Conservation (phyloP, 2,329 filamentous ascomycete genomes). For the Hirsutella rhossiliensis region DNA sequence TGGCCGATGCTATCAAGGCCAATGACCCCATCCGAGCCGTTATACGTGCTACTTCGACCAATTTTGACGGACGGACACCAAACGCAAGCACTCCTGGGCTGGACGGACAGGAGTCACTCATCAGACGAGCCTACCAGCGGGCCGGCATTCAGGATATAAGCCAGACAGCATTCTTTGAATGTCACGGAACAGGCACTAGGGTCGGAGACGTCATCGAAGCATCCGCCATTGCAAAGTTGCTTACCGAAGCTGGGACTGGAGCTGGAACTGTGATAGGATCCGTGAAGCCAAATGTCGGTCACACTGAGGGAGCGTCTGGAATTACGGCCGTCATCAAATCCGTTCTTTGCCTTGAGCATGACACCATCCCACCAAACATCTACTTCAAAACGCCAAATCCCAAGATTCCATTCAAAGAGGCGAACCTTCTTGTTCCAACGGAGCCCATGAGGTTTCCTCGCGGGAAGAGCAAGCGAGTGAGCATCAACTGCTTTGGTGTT, state of each 20-base stretch:
- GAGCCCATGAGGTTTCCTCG: slow-evolving; percentile 23
- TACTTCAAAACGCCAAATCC: slow-evolving; percentile 11
- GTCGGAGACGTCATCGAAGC: slow-evolving; percentile 27
- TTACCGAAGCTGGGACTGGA: too few species aligned
- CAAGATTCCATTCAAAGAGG: slow-evolving; percentile 8
- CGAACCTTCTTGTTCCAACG: slow-evolving; percentile 14
- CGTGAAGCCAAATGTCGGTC: slow-evolving; percentile 19
- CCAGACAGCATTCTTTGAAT: slow-evolving; percentile 9
- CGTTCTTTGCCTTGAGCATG: slow-evolving; percentile 13
- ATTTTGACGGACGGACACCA: slow-evolving; percentile 25
- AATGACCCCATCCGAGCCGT: slow-evolving; percentile 15
- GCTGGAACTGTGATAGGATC: slow-evolving; percentile 2
- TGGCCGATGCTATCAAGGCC: slow-evolving; percentile 26
- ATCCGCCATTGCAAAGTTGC: slow-evolving; percentile 13
- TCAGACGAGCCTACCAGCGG: slow-evolving; percentile 14
- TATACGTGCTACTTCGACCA: slow-evolving; percentile 18
- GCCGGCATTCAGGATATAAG: slow-evolving; percentile 6
- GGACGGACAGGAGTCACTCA: slow-evolving; percentile 15
- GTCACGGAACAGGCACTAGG: slow-evolving; percentile 21
- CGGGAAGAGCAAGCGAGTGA: slow-evolving; percentile 25
- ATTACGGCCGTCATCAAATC: slow-evolving; percentile 15
- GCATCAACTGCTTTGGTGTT: slow-evolving; percentile 31
- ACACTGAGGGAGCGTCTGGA: slow-evolving; percentile 14
- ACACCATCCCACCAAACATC: slow-evolving; percentile 11
- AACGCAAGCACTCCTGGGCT: slow-evolving; percentile 26